A percentile compares a stretch with the other conserved stretches of the same genome.
phyloP scores from a whole-genome alignment of 106 monocot genomes.

The Dendrobium chrysotoxum region DNA sequence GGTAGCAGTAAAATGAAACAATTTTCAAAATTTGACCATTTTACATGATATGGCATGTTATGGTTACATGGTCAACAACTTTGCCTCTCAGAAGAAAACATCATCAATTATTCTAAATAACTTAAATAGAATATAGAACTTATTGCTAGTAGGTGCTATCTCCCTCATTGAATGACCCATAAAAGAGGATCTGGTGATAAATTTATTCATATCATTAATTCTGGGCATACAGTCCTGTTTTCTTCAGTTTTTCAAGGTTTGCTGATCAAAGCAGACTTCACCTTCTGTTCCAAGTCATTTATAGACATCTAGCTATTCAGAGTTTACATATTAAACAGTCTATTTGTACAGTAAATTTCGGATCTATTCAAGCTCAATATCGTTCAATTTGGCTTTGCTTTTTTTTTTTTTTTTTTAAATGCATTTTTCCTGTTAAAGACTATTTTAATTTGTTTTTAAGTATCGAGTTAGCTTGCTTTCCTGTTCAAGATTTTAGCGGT shows the following conservation, averaged over 20 bases:
- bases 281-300: not conserved
- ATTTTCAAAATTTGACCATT: not conserved
- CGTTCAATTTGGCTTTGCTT: no score
- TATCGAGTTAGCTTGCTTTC: no score
- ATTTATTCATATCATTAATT: not conserved
- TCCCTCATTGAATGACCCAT: not conserved
- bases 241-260: not conserved
- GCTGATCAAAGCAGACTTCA: not conserved
- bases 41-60: not conserved
- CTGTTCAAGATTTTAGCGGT: no score
- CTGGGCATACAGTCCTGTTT: not conserved
- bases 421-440: no score
- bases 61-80: no score
- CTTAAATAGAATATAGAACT: no score
- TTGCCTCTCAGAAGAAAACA: no score
- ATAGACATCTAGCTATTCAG: not conserved
- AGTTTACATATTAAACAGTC: not conserved
- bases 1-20: not conserved
- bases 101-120: no score
- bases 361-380: not conserved
- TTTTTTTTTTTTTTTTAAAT: no score
- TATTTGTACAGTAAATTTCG: not conserved
- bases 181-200: not conserved
- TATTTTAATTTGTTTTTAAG: no score
- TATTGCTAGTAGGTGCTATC: not conserved